Evolutionary conservation across 306 rosid species (phyloP).

Genomic region (Crotalaria pallida): DNA sequence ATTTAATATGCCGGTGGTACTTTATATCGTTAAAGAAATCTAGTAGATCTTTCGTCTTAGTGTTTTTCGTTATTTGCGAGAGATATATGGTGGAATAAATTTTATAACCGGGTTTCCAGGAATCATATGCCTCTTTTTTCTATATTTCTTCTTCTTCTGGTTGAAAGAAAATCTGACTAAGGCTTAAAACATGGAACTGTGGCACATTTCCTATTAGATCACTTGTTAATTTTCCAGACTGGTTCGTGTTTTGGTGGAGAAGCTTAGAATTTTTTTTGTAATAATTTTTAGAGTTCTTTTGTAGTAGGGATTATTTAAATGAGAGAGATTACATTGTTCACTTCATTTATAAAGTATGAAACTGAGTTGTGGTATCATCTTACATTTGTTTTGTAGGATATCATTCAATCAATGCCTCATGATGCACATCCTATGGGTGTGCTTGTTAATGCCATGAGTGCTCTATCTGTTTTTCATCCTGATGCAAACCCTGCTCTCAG

Average conservation of each 20-base stretch:
- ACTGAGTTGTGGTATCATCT: not conserved
- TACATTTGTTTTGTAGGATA: conserved; percentile 51
- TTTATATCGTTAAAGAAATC: not conserved
- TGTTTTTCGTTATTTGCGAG: not conserved
- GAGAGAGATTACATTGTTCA: not conserved
- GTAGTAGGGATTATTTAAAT: not conserved
- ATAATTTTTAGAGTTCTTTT: not conserved
- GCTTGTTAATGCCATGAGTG: conserved; percentile 76
- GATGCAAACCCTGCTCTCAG: conserved; percentile 91
- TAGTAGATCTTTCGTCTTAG: not conserved
- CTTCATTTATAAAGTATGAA: not conserved
- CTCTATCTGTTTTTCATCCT: conserved; percentile 82
- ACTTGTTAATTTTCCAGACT: not conserved
- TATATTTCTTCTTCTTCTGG: not conserved
- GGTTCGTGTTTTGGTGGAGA: not conserved
- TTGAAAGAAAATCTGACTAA: not conserved
- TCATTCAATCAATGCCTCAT: conserved; percentile 86
- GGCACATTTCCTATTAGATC: not conserved
- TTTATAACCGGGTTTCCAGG: not conserved
- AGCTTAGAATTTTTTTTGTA: not conserved
- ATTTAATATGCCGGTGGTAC: not conserved
- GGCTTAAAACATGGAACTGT: not conserved
- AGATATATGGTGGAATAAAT: not conserved
- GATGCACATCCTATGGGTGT: conserved; percentile 98
- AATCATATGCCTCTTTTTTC: not conserved